Evolutionary conservation across 1,139 yeast species (phyloP).

Genomic region (Suhomyces maxii): DNA sequence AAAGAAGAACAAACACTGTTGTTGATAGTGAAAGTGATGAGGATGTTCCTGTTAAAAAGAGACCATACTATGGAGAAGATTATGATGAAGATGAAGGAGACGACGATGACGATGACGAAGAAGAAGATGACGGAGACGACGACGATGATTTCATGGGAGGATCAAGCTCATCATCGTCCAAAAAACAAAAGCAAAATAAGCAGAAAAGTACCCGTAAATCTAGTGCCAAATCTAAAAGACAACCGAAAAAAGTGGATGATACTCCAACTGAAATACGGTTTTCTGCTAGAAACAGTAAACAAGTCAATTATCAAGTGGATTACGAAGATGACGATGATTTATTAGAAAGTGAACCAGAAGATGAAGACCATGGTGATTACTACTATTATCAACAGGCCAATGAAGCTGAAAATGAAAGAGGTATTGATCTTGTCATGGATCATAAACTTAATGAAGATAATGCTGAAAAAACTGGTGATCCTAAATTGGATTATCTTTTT

Average conservation of each 20-base stretch:
- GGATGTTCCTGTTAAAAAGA: constrained; percentile 15
- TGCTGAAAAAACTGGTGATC: constrained; percentile 46
- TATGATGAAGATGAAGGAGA: constrained; percentile 28
- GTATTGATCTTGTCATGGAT: constrained; percentile 55
- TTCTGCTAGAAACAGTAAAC: constrained; percentile 67
- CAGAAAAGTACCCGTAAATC: constrained; percentile 12
- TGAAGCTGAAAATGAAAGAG: constrained; percentile 40
- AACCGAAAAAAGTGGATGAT: constrained; percentile 5
- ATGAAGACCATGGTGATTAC: constrained; percentile 35
- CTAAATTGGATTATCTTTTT: constrained; percentile 61
- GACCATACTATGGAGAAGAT: constrained; percentile 24
- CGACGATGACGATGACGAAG: constrained; percentile 27
- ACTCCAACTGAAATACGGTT: constrained; percentile 59
- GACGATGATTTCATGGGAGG: constrained; percentile 27
- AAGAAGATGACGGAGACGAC: constrained; percentile 29
- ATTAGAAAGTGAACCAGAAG: constrained; percentile 55
- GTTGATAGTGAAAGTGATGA: constrained; percentile 45
- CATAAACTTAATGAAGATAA: constrained; percentile 45
- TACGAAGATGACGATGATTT: constrained; percentile 65
- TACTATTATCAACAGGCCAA: constrained; percentile 39
- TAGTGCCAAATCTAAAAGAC: constrained; percentile 11
- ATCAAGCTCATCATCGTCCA: constrained; percentile 19
- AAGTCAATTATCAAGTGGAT: constrained; percentile 77
- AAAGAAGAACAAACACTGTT: constrained; percentile 46
- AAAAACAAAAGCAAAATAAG: constrained; percentile 10